phyloP scores from a whole-genome alignment of 352 stramenopile species.

The Pythium phragmiticola region DNA sequence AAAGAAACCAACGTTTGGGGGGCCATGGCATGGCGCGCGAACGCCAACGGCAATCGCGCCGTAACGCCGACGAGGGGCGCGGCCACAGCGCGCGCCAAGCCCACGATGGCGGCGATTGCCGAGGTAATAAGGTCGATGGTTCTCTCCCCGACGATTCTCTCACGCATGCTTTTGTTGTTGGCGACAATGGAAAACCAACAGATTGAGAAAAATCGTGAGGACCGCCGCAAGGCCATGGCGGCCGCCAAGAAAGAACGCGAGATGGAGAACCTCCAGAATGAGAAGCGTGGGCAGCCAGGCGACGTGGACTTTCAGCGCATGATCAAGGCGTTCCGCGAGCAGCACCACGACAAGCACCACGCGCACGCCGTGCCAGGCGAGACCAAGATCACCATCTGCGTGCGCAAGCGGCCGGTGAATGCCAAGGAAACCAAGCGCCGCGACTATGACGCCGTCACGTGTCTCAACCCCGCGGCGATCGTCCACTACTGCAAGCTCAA shows the following conservation, averaged over 20 bases:
- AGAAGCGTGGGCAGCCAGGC: constrained; percentile 76
- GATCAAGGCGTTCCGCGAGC: constrained; percentile 84
- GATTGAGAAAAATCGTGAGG: constrained; percentile 86
- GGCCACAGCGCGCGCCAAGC: constrained; percentile 35
- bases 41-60: constrained; percentile 23
- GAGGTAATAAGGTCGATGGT: constrained; percentile 27
- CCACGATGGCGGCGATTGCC: constrained; percentile 69
- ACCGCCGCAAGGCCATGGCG: constrained; percentile 81
- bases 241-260: constrained; percentile 85
- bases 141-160: background rate
- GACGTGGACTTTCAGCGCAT: constrained; percentile 92
- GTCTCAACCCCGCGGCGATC: constrained; percentile 91
- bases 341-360: constrained; percentile 59
- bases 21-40: constrained; percentile 38
- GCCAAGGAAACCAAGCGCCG: constrained; percentile 86
- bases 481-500: constrained; percentile 98
- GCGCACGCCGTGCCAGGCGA: constrained; percentile 48
- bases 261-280: constrained; percentile 76
- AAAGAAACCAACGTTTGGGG: background rate
- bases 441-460: constrained; percentile 97
- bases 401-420: constrained; percentile 95
- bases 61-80: constrained; percentile 26
- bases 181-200: constrained; percentile 20
- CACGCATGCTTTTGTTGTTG: background rate
- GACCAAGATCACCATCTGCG: constrained; percentile 94